Evolutionary conservation across 2,329 filamentous ascomycete species (phyloP), one percentile per base, ranked within the genome.

Genomic region (Ilyonectria destructans): DNA sequence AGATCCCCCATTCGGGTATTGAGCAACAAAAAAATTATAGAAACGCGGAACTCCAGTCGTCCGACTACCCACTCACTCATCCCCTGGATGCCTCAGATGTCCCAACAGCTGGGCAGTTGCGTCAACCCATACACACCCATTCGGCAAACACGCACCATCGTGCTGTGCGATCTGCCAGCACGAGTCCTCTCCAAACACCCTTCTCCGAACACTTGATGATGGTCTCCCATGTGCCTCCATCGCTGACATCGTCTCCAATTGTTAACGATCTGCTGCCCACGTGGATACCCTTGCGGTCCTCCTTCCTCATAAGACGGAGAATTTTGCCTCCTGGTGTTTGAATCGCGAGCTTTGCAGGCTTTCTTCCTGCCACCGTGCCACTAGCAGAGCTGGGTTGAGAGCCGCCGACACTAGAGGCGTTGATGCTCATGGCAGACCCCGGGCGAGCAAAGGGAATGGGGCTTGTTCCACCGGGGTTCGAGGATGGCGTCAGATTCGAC

Each of bases 241-340:
- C 90, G 46, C 90, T 90, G 19, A 80, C 79, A 33, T 89, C 89
- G 60, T 92, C 91, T 2, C 86, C 85, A 3, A 78, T 80, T 26
- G 73, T 80, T 51, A 75, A 74, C 35, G 80, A 81, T 61, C 83
- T 83, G 52, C 83, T 83, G 52, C 83, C 85, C 26, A 84, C 83
- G 54, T 84, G 86, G 68, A 85, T 83, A 62, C 84, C 86, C 77
- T 86, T 88, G 75, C 88, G 86, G 71, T 94, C 92, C 75, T 91
- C 93, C 84, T 96, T 96, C 74, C 93, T 87, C 85, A 94, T 94
- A 77, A 97, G 85, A 60, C 96, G 87, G 67, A 98, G 88, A 74
- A 99, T 98, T 84, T 98, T 98, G 69, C 97, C 96, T 33, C 92
- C 93, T 0, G 96, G 96, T 6, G 93, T 94, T 82, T 99, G 96